Evolutionary conservation across 78 protist species (phyloP), one percentile per base, ranked within the genome.

Genomic region (Cavenderia fasciculata): DNA sequence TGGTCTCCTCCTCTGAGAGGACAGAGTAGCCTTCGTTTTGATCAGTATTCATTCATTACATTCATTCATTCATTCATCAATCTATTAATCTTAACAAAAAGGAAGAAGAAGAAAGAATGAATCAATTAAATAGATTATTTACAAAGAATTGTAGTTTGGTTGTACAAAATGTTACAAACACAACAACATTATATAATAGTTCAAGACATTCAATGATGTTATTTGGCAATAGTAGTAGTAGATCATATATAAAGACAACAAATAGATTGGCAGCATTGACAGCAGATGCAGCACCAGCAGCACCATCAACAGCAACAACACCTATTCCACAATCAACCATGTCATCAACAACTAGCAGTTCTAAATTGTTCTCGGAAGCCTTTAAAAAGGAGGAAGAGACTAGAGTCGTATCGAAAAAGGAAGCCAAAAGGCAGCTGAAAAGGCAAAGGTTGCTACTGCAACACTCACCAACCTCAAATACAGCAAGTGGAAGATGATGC

Each of bases 401-500:
- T n/a, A n/a, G n/a, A n/a, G n/a, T n/a, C n/a, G n/a, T n/a, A n/a
- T n/a, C n/a, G n/a, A n/a, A n/a, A 63, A 63, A 63, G n/a, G 72
- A 63, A 40, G 47, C 18, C 14, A 40, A 2, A 4, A 40, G 4
- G 3, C 33, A 63, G n/a, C 54, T 34, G 18, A 51, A 25, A 52
- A 6, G 1, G 2, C 23, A 31, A 79, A 79, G 23, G 52, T 49
- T 8, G 76, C 71, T 25, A 79, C 44, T 34, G 54, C 61, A 1
- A 21, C 75, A 36, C 4, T 66, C 2, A 38, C 59, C 10, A 27
- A 54, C n/a, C 0, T 66, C 1, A 33, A 31, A 47, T 79, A 79
- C 73, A 79, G 88, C 38, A 49, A 79, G 41, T 79, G 88, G 88
- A 79, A 79, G 23, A 29, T 79, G 7, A 46, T 41, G 57, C 75